A percentile compares a stretch with the other conserved stretches of the same genome.
phyloP scores from a whole-genome alignment of 1,284 basidiomycete species.

The Cerioporus squamosus region DNA sequence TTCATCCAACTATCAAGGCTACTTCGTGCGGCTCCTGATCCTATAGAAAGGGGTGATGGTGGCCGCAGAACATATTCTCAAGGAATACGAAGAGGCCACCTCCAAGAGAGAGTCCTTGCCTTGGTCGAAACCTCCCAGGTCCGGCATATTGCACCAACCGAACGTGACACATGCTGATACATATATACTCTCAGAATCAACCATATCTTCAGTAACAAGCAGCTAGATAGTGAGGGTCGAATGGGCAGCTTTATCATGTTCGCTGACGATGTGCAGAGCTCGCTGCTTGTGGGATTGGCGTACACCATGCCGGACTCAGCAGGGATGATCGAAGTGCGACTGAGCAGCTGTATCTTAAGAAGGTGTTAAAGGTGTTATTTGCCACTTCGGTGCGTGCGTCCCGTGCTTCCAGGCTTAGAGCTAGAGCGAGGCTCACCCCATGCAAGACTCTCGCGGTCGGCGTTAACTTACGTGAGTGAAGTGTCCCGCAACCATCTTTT shows the following conservation, averaged over 20 bases:
- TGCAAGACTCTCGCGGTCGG: constrained; percentile 84
- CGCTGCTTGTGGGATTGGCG: constrained; percentile 71
- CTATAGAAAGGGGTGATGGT: constrained; percentile 57
- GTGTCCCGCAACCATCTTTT: neutral
- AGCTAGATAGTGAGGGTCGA: constrained; percentile 53
- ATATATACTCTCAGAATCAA: constrained; percentile 45
- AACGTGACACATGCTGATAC: neutral
- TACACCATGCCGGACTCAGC: constrained; percentile 88
- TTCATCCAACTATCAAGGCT: constrained; percentile 1
- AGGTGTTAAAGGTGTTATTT: constrained; percentile 68
- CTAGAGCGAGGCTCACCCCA: neutral
- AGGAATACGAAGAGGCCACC: constrained; percentile 67
- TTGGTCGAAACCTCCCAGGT: constrained; percentile 65
- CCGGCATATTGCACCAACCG: neutral
- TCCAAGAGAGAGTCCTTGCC: constrained; percentile 58
- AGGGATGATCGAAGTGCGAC: constrained; percentile 70
- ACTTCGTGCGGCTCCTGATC: neutral
- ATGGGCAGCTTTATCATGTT: neutral
- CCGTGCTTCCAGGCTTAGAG: constrained; percentile 10
- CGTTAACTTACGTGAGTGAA: constrained; percentile 78
- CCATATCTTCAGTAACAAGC: constrained; percentile 62
- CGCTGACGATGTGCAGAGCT: constrained; percentile 47
- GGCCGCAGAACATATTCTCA: constrained; percentile 77
- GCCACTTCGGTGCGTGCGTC: constrained; percentile 63
- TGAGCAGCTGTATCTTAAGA: constrained; percentile 74